Evolutionary conservation across 305 asterid genomes (phyloP).

Genomic region (Salvia sclarea): DNA sequence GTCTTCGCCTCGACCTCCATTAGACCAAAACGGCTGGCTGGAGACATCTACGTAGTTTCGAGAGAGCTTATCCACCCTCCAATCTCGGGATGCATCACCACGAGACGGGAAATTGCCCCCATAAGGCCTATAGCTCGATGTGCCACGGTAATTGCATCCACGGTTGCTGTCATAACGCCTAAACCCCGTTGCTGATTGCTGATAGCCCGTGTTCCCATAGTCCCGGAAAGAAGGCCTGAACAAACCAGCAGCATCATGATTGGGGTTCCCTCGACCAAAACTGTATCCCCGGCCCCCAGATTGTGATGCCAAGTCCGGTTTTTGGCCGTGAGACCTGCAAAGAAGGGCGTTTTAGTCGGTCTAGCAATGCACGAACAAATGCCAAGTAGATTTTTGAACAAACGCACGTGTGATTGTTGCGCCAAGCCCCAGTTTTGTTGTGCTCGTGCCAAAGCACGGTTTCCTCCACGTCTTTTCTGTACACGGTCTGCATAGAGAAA

Average conservation of each 20-base stretch:
- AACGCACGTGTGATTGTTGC: conserved; percentile 1
- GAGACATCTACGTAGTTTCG: not conserved
- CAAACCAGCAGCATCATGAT: not conserved
- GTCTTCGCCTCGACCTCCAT: conserved; percentile 18
- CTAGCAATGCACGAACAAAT: conserved; percentile 9
- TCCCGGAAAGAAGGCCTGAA: not conserved
- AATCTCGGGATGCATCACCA: not conserved
- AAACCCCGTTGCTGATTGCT: not conserved
- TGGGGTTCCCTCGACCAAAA: conserved; percentile 24
- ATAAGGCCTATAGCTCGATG: not conserved
- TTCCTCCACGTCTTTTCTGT: conserved; percentile 27
- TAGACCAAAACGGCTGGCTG: not conserved
- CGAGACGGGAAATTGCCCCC: not conserved
- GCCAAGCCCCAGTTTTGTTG: not conserved
- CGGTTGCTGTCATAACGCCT: too few relatives aligned
- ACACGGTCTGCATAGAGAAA: conserved; percentile 36
- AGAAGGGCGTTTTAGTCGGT: not conserved
- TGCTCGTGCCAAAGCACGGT: conserved; percentile 50
- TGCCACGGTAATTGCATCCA: too few relatives aligned
- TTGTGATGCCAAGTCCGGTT: not conserved
- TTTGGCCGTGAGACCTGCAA: conserved; percentile 25
- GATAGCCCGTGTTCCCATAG: not conserved
- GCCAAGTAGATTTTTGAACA: not conserved
- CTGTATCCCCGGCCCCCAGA: conserved; percentile 27
- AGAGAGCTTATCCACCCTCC: too few relatives aligned